A percentile compares a stretch with the other conserved stretches of the same genome.
Evolutionary conservation across 805 yeast genomes (phyloP).

Genomic region (Kodamaea sagamina): DNA sequence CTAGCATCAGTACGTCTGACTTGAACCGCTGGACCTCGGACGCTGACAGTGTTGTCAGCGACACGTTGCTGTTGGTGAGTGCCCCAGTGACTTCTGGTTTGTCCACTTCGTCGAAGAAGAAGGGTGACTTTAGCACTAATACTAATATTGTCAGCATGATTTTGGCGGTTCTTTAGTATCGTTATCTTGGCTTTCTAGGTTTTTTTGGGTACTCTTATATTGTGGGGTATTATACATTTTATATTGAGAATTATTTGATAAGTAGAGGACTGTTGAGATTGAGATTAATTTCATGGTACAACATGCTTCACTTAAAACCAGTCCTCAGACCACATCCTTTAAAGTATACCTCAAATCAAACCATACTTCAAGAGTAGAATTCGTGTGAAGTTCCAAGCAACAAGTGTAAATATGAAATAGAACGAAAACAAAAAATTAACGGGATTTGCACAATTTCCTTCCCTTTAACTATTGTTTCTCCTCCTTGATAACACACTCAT

Average conservation of each 20-base stretch:
- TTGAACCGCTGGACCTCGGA: slow-evolving; percentile 48
- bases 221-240: slow-evolving; percentile 1
- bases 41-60: slow-evolving; percentile 31
- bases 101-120: slow-evolving; percentile 20
- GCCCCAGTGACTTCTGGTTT: slow-evolving; percentile 20
- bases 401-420: too few relatives aligned
- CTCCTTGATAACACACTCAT: too few relatives aligned
- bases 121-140: slow-evolving; percentile 20
- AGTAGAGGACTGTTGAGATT: too few relatives aligned
- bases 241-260: background rate
- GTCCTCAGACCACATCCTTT: too few relatives aligned
- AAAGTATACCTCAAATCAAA: too few relatives aligned
- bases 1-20: slow-evolving; percentile 45
- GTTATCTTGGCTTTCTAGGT: slow-evolving; percentile 14
- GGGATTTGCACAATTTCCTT: too few relatives aligned
- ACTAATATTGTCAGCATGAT: slow-evolving; percentile 12
- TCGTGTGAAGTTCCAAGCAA: too few relatives aligned
- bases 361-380: too few relatives aligned
- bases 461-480: too few relatives aligned
- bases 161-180: slow-evolving; percentile 11
- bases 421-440: too few relatives aligned
- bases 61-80: slow-evolving; percentile 29
- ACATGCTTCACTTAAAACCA: too few relatives aligned
- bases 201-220: background rate
- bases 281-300: too few relatives aligned